A percentile compares a stretch with the other conserved stretches of the same genome.
Conservation (phyloP, 306 rosid species). For the Begonia masoniana region DNA sequence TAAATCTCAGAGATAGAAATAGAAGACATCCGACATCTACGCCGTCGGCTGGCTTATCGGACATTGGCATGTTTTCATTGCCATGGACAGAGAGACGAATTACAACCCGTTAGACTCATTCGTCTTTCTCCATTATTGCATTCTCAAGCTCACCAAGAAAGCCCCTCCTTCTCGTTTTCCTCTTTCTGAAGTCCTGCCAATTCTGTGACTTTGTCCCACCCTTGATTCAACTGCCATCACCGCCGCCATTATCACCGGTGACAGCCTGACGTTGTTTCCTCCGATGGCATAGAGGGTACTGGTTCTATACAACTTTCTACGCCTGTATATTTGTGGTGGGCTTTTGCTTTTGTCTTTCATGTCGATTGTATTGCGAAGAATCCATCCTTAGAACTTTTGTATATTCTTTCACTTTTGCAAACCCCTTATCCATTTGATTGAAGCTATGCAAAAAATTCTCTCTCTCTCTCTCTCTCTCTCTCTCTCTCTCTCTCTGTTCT, state of each 20-base stretch:
- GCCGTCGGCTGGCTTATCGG: constrained; percentile 38
- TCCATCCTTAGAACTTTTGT: constrained; percentile 19
- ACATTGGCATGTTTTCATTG: constrained; percentile 30
- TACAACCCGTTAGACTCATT: constrained; percentile 14
- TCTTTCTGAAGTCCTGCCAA: constrained; percentile 1
- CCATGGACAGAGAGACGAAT: constrained; percentile 1
- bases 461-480: no score
- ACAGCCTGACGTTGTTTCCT: constrained; percentile 24
- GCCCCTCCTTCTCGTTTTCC: constrained; percentile 1
- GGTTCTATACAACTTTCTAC: constrained; percentile 6
- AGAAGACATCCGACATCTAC: constrained; percentile 18
- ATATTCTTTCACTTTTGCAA: constrained; percentile 18
- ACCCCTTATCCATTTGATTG: constrained; percentile 13
- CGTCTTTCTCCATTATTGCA: constrained; percentile 17
- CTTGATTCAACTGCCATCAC: constrained; percentile 3
- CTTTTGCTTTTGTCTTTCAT: constrained; percentile 35
- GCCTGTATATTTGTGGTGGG: constrained; percentile 4
- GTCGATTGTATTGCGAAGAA: constrained; percentile 20
- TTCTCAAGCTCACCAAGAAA: constrained; percentile 6
- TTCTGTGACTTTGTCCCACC: constrained; percentile 15
- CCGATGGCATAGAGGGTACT: constrained; percentile 41
- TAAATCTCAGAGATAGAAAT: no score
- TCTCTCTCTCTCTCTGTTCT: not conserved
- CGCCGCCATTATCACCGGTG: constrained; percentile 12
- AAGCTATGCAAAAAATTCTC: no score